Base-by-base conservation (phyloP, 2,329 filamentous ascomycete species). In the Acrocalymma vagum region DNA sequence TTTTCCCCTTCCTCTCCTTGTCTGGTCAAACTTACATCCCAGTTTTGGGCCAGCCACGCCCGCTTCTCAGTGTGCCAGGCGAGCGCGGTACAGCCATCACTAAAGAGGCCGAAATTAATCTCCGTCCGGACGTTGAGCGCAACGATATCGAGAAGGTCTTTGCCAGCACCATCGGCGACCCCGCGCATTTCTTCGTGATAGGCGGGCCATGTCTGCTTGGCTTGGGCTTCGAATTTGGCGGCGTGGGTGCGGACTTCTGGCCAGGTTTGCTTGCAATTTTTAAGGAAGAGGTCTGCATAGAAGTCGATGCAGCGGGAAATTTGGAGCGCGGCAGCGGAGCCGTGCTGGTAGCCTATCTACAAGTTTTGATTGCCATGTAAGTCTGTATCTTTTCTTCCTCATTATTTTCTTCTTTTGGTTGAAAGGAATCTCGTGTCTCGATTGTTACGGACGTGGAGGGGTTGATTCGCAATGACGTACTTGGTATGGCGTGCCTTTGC, bases 71-170 rank as follows among this genome's bases (percentile, higher is more conserved):
- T 72, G 8, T 68, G 61, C 72, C 75, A 81, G 2, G 72, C 72
- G 9, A 83, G 48, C 10, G 75, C 74, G 0, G 81, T 84, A 50
- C 81, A 84, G 3, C 80, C 81, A 50, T 84, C 81, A 28, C 68
- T 77, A 45, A 80, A 83, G 10, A 81, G 61, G 0, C 81, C 80
- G 41, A 84, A 82, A 2, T 72, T 72, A 45, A 83, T 82, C 60
- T 83, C 80, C 0, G 77, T 82, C 1, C 80, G 71, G 5, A 81
- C 75, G 39, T 84, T 84, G 9, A 84, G 61, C 2, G 80, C 79
- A 1, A 84, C 59, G n/a, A 84, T 74, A 30, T 82, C 78, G 3
- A 78, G 57, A 2, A 83, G 51, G 1, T 69, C 48, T 6, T 74
- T 58, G 0, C 55, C 63, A 0, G 79, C 72, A 2, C 81, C 81